Percentiles rank a stretch among this genome's conserved stretches.
Evolutionary conservation across 2,329 filamentous ascomycete species (phyloP).

Genomic region (Sporothrix dimorphospora): DNA sequence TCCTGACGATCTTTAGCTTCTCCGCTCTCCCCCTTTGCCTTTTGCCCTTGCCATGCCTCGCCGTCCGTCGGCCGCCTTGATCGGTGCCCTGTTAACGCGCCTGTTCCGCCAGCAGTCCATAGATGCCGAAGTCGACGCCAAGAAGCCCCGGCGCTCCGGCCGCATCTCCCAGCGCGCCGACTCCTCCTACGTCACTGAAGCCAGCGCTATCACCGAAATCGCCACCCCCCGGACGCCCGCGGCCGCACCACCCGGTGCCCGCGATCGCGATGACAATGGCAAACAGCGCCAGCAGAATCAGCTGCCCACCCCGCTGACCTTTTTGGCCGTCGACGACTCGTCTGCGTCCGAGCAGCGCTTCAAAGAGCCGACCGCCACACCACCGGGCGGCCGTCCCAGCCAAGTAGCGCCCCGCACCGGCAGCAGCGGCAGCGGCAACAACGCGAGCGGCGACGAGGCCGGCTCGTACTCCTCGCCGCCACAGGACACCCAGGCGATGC

Average conservation of each 20-base stretch:
- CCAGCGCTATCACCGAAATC: conserved; percentile 25
- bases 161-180: conserved; percentile 63
- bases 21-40: background rate
- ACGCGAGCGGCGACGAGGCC: conserved; percentile 39
- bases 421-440: conserved; percentile 28
- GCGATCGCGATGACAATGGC: background rate
- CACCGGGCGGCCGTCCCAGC: conserved; percentile 62
- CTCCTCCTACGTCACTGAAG: conserved; percentile 17
- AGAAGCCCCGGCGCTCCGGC: conserved; percentile 82
- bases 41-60: background rate
- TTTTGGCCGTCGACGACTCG: conserved; percentile 59
- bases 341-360: conserved; percentile 46
- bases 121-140: conserved; percentile 66
- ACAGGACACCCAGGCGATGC: conserved; percentile 71
- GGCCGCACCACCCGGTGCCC: conserved; percentile 4
- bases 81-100: conserved; percentile 28
- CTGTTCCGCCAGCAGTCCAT: conserved; percentile 61
- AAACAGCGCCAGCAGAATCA: conserved; percentile 47
- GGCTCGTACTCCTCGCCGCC: conserved; percentile 57
- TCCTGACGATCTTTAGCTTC: conserved; percentile 19
- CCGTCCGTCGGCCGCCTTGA: background rate
- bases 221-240: conserved; percentile 7
- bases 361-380: conserved; percentile 74
- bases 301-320: conserved; percentile 80
- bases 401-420: conserved; percentile 55